Evolutionary conservation across 129 eudicot genomes (phyloP).

Genomic region (Chrysanthemum seticuspe): DNA sequence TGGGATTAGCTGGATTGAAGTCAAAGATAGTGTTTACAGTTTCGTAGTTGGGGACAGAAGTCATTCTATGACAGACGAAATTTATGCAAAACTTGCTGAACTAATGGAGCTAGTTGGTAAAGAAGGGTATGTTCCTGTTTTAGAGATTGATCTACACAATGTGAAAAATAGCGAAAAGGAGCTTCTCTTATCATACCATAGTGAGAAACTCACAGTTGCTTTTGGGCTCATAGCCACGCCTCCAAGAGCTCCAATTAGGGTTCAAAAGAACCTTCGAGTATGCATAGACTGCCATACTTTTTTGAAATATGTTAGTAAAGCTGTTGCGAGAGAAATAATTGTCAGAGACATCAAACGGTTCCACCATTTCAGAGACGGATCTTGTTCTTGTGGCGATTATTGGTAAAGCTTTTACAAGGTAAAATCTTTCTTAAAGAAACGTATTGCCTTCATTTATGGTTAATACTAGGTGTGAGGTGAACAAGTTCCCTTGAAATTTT

Average conservation of each 20-base stretch:
- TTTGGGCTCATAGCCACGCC: conserved; percentile 77
- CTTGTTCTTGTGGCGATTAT: conserved; percentile 84
- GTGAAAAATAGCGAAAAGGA: conserved; percentile 69
- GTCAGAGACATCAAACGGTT: conserved; percentile 75
- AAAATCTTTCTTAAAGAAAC: background rate
- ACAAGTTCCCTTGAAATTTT: background rate
- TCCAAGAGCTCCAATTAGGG: conserved; percentile 68
- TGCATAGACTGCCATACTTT: conserved; percentile 88
- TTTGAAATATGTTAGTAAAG: conserved; percentile 71
- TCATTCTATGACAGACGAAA: conserved; percentile 59
- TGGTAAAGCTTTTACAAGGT: conserved; percentile 39
- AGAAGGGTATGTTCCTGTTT: conserved; percentile 75
- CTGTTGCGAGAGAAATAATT: conserved; percentile 59
- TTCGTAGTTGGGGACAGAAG: conserved; percentile 78
- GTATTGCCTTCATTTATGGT: background rate
- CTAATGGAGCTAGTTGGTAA: conserved; percentile 46
- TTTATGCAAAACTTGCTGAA: conserved; percentile 69
- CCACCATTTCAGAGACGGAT: conserved; percentile 79
- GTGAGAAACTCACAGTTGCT: conserved; percentile 95
- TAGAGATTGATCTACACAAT: conserved; percentile 78
- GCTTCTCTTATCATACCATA: conserved; percentile 62
- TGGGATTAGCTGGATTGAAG: conserved; percentile 91
- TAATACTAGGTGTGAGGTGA: background rate
- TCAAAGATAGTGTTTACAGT: conserved; percentile 64
- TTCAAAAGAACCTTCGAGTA: conserved; percentile 77